Base-by-base conservation (phyloP, 2,329 filamentous ascomycete genomes). In the Colletotrichum ledebouriae region DNA sequence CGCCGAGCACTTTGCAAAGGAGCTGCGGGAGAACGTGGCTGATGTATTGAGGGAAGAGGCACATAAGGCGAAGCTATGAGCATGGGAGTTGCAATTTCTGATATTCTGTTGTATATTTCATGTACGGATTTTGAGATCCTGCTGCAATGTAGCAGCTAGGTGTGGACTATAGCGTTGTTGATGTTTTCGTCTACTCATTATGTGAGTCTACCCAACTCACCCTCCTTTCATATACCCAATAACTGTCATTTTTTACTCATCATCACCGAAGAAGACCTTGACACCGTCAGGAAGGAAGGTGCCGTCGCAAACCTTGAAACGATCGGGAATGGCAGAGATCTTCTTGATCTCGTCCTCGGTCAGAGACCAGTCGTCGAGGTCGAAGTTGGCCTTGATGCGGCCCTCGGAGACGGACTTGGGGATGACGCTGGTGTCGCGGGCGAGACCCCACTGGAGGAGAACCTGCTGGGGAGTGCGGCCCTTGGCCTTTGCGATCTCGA, bases 231-330 rank as follows among this genome's bases (percentile, higher is more conserved):
- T 44, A 22, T 33, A 44, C 65, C 47, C 41, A 42, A 61, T 42
- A 42, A 61, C 34, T 34, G 11, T 22, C 55, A 41, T 69, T 76
- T 76, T 88, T 76, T 88, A 94, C 83, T 94, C 92, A 75, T 94
- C 91, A 74, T 94, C 92, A 7, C 91, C 92, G 76, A 93, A 93
- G 85, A 96, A 96, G 41, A 95, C 92, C 85, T 90, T 91, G 69
- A 92, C 79, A 41, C 61, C 66, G 9, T 69, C 58, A 0, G 92
- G 92, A 75, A 93, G 76, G 90, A 91, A 95, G 33, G 76, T 80
- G 76, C 95, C 93, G 41, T 86, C 86, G 76, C 92, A 96, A 70
- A 94, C 90, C 87, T 94, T 97, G 86, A 94, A 95, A 58, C 93
- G 88, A 70, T 92, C 91, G 75, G 87, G 84, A 62, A 95, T 85